Percentiles rank a stretch among this genome's conserved stretches.
Conservation (phyloP, 768 basidiomycete genomes). For the Phlegmacium glaucopus region DNA sequence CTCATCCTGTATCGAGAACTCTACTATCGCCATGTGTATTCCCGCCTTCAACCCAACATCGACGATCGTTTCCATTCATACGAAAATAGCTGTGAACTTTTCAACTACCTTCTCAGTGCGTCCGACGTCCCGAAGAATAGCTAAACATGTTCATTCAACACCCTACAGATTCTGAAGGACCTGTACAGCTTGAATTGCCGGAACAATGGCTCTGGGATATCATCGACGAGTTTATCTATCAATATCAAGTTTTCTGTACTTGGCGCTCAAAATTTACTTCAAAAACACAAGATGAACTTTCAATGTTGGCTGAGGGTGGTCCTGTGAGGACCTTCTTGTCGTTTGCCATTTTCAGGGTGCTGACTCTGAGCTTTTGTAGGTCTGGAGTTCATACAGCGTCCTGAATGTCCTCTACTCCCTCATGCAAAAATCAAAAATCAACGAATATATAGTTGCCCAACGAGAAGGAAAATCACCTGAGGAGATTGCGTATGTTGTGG, state of each 20-base stretch:
- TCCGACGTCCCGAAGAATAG: slow-evolving; percentile 5
- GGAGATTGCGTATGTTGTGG: slow-evolving; percentile 69
- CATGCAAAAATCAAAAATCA: slow-evolving; percentile 95
- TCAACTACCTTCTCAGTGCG: slow-evolving; percentile 95
- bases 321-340: slow-evolving; percentile 46
- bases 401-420: slow-evolving; percentile 98
- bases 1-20: slow-evolving; percentile 95
- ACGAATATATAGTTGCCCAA: slow-evolving; percentile 85
- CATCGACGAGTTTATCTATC: slow-evolving; percentile 96
- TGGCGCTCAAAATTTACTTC: slow-evolving; percentile 83
- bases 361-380: slow-evolving; percentile 35
- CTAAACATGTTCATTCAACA: background rate
- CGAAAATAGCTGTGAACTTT: slow-evolving; percentile 96
- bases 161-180: slow-evolving; percentile 81
- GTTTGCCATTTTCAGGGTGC: background rate
- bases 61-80: slow-evolving; percentile 98
- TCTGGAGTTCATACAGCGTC: slow-evolving; percentile 98
- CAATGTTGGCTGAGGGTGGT: slow-evolving; percentile 73
- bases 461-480: slow-evolving; percentile 77
- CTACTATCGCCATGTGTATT: slow-evolving; percentile 95
- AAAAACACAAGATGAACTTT: slow-evolving; percentile 88
- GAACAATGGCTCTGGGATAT: slow-evolving; percentile 99
- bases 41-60: slow-evolving; percentile 89
- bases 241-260: slow-evolving; percentile 94
- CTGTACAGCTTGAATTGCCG: slow-evolving; percentile 89